Base-by-base conservation (phyloP, 257 asterid genomes). In the Striga asiatica region DNA sequence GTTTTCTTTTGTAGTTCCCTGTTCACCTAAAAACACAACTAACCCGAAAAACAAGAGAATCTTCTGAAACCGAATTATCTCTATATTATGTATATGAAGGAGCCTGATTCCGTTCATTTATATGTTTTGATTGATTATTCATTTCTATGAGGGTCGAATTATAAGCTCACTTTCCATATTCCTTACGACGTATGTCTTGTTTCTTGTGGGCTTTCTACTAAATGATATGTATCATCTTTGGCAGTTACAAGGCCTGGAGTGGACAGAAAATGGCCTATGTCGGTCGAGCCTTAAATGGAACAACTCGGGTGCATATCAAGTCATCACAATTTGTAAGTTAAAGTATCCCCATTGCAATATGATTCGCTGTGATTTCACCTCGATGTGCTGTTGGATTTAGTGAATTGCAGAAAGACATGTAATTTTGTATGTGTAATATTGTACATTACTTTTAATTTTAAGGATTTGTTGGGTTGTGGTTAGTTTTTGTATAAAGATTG, bases 401-500 rank as follows among this genome's bases (percentile, higher is more conserved):
- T 37, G 17, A 10, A 37, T 14, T 37, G 3, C 12, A 34, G n/a
- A 10, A n/a, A n/a, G n/a, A n/a, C n/a, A n/a, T n/a, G n/a, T n/a
- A n/a, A n/a, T n/a, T n/a, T n/a, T n/a, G n/a, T n/a, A n/a, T n/a
- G n/a, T n/a, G 43, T 17, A 37, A 17, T 17, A 12, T 17, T 37
- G 43, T 10, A 37, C 17, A n/a, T n/a, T n/a, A n/a, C n/a, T n/a
- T n/a, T n/a, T n/a, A n/a, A n/a, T n/a, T n/a, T 32, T 54, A 17
- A 12, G 19, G 28, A 12, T 57, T n/a, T 48, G 25, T 35, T 21
- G 50, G 22, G 56, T 11, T 60, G 21, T 70, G 54, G 25, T 63
- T 9, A n/a, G 50, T 56, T 55, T 41, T 39, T 48, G 39, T 47
- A 59, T 58, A 29, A 18, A 23, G 9, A 24, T 55, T 23, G 22